These are phyloP conservation scores for Gossypium lobatum DNA, from an alignment of 441 rosid genomes.

Conservation along the genomic window DNA sequence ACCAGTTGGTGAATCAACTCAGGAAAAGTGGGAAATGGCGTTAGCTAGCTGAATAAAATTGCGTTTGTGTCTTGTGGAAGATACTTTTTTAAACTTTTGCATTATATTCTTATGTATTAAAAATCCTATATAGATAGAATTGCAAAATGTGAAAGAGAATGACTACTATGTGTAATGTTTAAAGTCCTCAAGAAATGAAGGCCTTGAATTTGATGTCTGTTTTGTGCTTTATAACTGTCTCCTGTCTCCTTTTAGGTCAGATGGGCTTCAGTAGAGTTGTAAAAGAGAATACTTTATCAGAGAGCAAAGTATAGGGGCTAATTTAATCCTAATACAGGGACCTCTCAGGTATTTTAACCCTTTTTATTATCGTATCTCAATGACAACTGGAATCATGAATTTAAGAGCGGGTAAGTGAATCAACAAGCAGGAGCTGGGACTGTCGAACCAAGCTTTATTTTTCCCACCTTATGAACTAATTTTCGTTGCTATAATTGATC, in stretches of 20 bases:
- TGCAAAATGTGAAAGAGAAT: conserved; percentile 16
- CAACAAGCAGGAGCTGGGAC: not conserved
- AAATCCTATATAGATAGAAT: conserved; percentile 12
- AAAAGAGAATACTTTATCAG: not conserved
- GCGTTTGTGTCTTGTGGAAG: conserved; percentile 13
- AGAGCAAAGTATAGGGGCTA: not conserved
- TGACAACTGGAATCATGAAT: not conserved
- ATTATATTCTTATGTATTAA: conserved; percentile 12
- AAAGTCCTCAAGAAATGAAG: conserved; percentile 17
- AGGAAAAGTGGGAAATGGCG: conserved; percentile 25
- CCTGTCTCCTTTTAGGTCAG: not conserved
- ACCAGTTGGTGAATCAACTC: conserved; percentile 26
- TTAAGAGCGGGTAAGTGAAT: not conserved
- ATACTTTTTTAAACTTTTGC: conserved; percentile 7
- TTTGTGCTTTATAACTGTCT: not conserved
- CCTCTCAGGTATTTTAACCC: no score
- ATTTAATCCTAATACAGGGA: no score
- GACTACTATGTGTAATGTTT: not conserved
- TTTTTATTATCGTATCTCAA: no score
- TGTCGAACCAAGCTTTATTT: not conserved
- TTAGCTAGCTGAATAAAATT: conserved; percentile 35
- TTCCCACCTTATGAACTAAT: no score
- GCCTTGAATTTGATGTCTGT: conserved; percentile 14
- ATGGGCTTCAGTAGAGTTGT: not conserved
- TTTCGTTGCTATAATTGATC: no score